Percentiles rank a stretch among this genome's conserved stretches.
These are phyloP conservation scores for Nelumbo lutea DNA, from an alignment of 164 flowering plant genomes.

Conservation along the genomic window DNA sequence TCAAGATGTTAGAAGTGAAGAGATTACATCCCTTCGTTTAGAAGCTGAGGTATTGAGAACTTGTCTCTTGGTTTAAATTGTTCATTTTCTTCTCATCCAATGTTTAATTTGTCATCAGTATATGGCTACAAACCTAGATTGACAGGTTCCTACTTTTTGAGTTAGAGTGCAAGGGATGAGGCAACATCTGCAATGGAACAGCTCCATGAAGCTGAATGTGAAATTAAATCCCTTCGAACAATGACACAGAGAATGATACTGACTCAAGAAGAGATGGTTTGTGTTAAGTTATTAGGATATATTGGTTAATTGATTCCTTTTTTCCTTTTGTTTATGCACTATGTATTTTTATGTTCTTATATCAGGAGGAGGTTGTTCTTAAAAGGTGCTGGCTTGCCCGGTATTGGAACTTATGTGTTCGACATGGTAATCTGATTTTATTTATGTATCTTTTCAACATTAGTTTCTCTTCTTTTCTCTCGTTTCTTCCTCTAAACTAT, in stretches of 20 bases:
- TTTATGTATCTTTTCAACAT: neutral
- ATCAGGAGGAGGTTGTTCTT: conserved; percentile 88
- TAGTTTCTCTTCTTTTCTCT: no score
- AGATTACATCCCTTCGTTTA: conserved; percentile 40
- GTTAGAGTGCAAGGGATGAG: conserved; percentile 67
- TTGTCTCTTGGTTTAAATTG: conserved; percentile 4
- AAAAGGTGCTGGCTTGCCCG: conserved; percentile 99
- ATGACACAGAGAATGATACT: conserved; percentile 59
- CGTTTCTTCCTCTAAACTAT: no score
- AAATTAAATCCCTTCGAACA: conserved; percentile 53
- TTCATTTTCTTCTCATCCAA: conserved; percentile 1
- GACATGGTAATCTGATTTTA: conserved; percentile 46
- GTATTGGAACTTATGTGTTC: conserved; percentile 80
- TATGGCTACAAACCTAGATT: conserved; percentile 1
- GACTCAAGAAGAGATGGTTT: conserved; percentile 88
- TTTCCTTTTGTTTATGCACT: conserved; percentile 1
- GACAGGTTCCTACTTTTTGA: conserved; percentile 11
- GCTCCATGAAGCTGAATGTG: conserved; percentile 59
- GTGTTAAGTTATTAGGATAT: conserved; percentile 2
- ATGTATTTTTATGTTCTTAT: conserved; percentile 19
- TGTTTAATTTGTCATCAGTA: neutral
- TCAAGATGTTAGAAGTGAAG: conserved; percentile 36
- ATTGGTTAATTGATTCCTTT: neutral
- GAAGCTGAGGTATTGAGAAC: conserved; percentile 65
- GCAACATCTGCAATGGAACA: conserved; percentile 60